Base-by-base conservation (phyloP, 305 asterid genomes). In the Nicotiana rustica region DNA sequence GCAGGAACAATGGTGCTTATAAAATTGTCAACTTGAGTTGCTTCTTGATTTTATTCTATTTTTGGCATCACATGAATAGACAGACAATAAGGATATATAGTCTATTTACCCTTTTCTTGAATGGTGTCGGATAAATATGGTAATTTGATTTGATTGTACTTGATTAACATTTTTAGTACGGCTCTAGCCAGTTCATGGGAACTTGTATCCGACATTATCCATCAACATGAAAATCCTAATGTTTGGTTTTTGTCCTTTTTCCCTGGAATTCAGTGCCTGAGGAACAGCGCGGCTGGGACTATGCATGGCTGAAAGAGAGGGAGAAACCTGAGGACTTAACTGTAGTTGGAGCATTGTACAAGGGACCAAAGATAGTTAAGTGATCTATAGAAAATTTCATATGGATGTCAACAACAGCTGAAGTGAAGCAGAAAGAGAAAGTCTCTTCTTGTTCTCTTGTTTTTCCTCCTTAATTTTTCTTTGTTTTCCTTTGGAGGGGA, bases 291-390 rank as follows among this genome's bases (percentile, higher is more conserved):
- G 83, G 66, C 49, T 2, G 77, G 2, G 55, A 18, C n/a, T 81
- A 67, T 55, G 83, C 77, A 35, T 81, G 83, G 83, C 79, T 81
- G 57, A 68, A 81, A 68, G 83, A 81, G 57, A 59, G 79, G 83
- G 83, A 67, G 25, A 67, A 67, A 61, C 83, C 83, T 59, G 79
- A 68, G 3, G 79, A 81, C 19, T 81, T 68, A n/a, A 67, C 77
- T 12, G 47, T 81, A 8, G 79, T 81, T 66, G 83, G 83, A 60
- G 68, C 83, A 49, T 18, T 68, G 60, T 81, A 68, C 79, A 67
- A 55, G 21, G 83, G 83, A 35, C 79, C 83, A 35, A 67, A 81
- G 55, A 31, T 81, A 44, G 60, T 67, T 5, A 35, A 81, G 66
- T 81, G 78, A 67, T 36, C 4, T 17, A 25, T 21, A 19, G 8